Conservation (phyloP, 805 yeast species). For the Saturnispora mendoncae region DNA sequence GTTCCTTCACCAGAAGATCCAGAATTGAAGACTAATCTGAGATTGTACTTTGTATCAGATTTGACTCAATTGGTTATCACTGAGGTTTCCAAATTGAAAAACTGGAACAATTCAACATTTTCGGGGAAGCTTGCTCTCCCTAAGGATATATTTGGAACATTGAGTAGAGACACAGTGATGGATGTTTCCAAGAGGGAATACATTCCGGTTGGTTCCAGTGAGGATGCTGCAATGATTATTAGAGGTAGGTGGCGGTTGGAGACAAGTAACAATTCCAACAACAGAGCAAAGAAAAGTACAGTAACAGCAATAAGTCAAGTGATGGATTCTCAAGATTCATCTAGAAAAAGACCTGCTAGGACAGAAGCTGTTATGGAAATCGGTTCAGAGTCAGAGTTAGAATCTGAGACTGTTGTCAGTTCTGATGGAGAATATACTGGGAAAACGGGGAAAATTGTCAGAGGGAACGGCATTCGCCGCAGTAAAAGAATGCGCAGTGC, state of each 20-base stretch:
- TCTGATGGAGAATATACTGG: constrained; percentile 6
- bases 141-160: constrained; percentile 56
- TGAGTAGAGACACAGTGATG: constrained; percentile 33
- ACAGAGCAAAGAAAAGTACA: background rate
- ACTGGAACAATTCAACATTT: constrained; percentile 71
- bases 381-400: background rate
- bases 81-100: constrained; percentile 44
- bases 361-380: background rate
- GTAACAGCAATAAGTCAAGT: background rate
- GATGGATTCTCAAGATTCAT: background rate
- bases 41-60: constrained; percentile 63
- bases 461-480: no score
- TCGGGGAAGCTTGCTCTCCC: constrained; percentile 71
- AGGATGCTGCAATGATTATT: constrained; percentile 6
- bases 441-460: no score
- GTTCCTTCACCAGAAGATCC: constrained; percentile 22
- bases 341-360: background rate
- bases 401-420: constrained; percentile 6
- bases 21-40: constrained; percentile 17
- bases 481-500: background rate
- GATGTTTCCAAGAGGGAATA: constrained; percentile 54
- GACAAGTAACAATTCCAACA: background rate
- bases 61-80: constrained; percentile 59
- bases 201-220: constrained; percentile 34
- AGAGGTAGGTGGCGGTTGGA: constrained; percentile 12